phyloP scores from a whole-genome alignment of 129 eudicot genomes.

The Tagetes erecta region DNA sequence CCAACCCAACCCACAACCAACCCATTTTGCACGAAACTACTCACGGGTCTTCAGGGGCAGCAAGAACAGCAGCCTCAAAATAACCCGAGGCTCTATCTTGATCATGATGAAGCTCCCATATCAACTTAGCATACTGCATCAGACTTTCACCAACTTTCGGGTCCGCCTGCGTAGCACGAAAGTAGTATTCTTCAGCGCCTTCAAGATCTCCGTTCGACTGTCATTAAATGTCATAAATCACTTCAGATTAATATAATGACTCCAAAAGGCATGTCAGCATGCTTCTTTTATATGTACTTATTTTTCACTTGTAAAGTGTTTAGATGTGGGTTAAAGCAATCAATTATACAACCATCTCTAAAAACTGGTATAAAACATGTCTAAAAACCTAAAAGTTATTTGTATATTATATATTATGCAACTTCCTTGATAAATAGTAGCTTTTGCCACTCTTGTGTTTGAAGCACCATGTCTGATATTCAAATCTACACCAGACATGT shows the following conservation, averaged over 20 bases:
- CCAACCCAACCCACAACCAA: neutral
- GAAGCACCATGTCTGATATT: too few species aligned
- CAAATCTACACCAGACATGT: too few species aligned
- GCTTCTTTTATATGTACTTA: slow-evolving; percentile 1
- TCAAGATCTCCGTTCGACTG: slow-evolving; percentile 73
- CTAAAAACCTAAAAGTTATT: too few species aligned
- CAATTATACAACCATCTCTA: neutral
- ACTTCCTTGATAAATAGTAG: too few species aligned
- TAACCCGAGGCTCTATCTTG: slow-evolving; percentile 59
- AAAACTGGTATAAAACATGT: too few species aligned
- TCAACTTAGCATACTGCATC: slow-evolving; percentile 65
- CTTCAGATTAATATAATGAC: neutral
- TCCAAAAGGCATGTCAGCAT: neutral
- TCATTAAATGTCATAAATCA: slow-evolving; percentile 16
- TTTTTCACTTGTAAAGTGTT: neutral
- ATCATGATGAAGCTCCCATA: slow-evolving; percentile 79
- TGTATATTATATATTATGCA: too few species aligned
- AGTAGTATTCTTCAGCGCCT: slow-evolving; percentile 71
- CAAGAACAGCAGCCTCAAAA: slow-evolving; percentile 62
- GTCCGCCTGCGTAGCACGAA: slow-evolving; percentile 60
- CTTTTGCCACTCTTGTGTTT: too few species aligned
- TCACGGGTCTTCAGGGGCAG: slow-evolving; percentile 67
- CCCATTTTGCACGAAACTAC: slow-evolving; percentile 16
- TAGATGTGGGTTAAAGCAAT: neutral
- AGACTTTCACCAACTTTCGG: slow-evolving; percentile 64